A percentile compares a stretch with the other conserved stretches of the same genome.
Evolutionary conservation across 805 yeast species (phyloP).

Genomic region (Candida chauliodis): DNA sequence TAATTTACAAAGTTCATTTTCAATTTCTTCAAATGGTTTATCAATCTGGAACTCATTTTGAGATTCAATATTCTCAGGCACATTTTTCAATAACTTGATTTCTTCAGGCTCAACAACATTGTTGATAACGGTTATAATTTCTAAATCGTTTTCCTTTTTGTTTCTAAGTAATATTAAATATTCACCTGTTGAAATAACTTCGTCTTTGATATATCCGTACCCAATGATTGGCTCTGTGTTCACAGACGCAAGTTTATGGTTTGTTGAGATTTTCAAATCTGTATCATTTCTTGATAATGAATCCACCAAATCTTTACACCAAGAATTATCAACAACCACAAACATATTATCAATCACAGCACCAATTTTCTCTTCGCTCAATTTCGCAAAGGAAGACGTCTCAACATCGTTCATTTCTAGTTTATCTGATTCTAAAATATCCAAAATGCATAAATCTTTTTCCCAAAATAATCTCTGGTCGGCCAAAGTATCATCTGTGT

Average conservation of each 20-base stretch:
- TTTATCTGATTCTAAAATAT: slow-evolving; percentile 16
- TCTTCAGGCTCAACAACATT: neutral
- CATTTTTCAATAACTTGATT: neutral
- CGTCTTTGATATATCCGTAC: slow-evolving; percentile 21
- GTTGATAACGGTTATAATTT: slow-evolving; percentile 13
- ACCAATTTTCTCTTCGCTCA: slow-evolving; percentile 8
- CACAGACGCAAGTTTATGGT: slow-evolving; percentile 9
- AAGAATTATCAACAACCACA: slow-evolving; percentile 14
- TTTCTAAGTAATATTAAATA: slow-evolving; percentile 18
- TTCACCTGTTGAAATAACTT: slow-evolving; percentile 25
- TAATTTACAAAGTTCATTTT: slow-evolving; percentile 6
- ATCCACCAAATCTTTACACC: slow-evolving; percentile 14
- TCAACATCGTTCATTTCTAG: slow-evolving; percentile 9
- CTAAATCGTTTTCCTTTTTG: slow-evolving; percentile 11
- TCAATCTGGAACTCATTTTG: neutral
- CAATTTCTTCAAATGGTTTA: slow-evolving; percentile 17
- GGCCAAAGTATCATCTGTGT: slow-evolving; percentile 9
- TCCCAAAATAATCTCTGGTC: slow-evolving; percentile 13
- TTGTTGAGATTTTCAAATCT: neutral
- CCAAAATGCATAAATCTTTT: slow-evolving; percentile 10
- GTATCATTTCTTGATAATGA: slow-evolving; percentile 6
- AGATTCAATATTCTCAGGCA: neutral
- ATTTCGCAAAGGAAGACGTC: slow-evolving; percentile 1
- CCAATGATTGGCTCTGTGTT: slow-evolving; percentile 9
- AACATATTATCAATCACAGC: slow-evolving; percentile 9